Percentiles rank a stretch among this genome's conserved stretches.
Evolutionary conservation across 768 basidiomycete species (phyloP).

Genomic region (Suillus subaureus): DNA sequence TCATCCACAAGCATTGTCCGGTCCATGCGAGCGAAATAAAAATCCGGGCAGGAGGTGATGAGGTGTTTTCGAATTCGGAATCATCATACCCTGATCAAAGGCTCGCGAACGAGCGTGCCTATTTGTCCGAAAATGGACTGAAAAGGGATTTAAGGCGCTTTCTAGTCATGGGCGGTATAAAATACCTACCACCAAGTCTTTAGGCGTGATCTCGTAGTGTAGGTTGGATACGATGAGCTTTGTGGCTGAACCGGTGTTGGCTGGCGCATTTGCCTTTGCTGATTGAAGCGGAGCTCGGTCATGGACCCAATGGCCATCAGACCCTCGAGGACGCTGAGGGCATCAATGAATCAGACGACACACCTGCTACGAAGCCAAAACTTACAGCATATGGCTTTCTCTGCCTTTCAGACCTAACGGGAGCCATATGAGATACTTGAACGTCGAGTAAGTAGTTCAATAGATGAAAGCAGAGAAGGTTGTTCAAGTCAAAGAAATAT

Average conservation of each 20-base stretch:
- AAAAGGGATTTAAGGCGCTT: conserved; percentile 10
- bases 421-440: conserved; percentile 22
- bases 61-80: conserved; percentile 44
- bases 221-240: conserved; percentile 83
- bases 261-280: conserved; percentile 26
- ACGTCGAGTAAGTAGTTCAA: neutral
- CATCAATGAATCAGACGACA: conserved; percentile 5
- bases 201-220: conserved; percentile 89
- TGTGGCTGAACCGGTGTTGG: conserved; percentile 38
- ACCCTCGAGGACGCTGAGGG: conserved; percentile 60
- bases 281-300: conserved; percentile 63
- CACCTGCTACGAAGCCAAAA: neutral
- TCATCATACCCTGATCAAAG: conserved; percentile 90
- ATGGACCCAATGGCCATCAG: conserved; percentile 74
- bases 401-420: conserved; percentile 32
- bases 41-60: conserved; percentile 31
- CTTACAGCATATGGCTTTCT: conserved; percentile 48
- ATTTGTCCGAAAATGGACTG: conserved; percentile 91
- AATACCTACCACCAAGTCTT: conserved; percentile 81
- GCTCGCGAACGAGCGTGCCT: conserved; percentile 91
- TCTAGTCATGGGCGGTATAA: conserved; percentile 5
- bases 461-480: neutral
- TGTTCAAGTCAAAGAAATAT: conserved; percentile 1
- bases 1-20: conserved; percentile 24
- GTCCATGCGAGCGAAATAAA: conserved; percentile 33